A percentile compares a stretch with the other conserved stretches of the same genome.
Conservation (phyloP, 768 basidiomycete genomes). For the Cantharellus anzutake region DNA sequence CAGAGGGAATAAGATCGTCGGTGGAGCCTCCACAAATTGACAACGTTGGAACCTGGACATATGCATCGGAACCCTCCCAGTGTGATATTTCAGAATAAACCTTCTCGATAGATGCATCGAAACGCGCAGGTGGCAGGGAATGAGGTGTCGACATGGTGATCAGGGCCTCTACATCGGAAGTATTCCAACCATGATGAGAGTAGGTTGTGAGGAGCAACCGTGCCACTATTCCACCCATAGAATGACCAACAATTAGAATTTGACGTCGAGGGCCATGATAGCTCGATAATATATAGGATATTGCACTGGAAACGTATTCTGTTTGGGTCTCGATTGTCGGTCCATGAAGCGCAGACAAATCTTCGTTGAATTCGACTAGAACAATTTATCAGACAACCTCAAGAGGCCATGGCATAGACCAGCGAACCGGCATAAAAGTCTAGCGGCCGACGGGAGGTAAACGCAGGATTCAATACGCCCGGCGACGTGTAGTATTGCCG, state of each 20-base stretch:
- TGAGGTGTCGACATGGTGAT: conserved; percentile 98
- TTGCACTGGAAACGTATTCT: conserved; percentile 46
- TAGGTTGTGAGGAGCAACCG: conserved; percentile 51
- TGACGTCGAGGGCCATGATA: conserved; percentile 39
- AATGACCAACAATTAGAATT: conserved; percentile 76
- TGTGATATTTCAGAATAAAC: conserved; percentile 34
- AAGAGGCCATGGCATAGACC: background rate
- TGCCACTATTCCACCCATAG: conserved; percentile 93
- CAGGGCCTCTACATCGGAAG: conserved; percentile 38
- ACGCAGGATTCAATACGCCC: conserved; percentile 31
- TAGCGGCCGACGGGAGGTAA: conserved; percentile 34
- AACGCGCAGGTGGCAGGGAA: conserved; percentile 66
- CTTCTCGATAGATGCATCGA: conserved; percentile 61
- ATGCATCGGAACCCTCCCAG: conserved; percentile 14
- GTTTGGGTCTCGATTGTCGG: conserved; percentile 72
- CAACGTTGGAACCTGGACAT: conserved; percentile 37
- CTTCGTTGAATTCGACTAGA: conserved; percentile 93
- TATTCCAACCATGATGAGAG: conserved; percentile 13
- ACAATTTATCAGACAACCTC: background rate
- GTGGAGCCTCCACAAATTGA: conserved; percentile 85
- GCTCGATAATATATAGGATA: conserved; percentile 58
- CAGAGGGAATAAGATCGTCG: conserved; percentile 83
- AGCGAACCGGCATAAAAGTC: conserved; percentile 74
- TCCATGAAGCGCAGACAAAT: conserved; percentile 88
- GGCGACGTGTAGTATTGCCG: conserved; percentile 60